phyloP scores from a whole-genome alignment of 1,284 basidiomycete species.

The Sanghuangporus baumii region DNA sequence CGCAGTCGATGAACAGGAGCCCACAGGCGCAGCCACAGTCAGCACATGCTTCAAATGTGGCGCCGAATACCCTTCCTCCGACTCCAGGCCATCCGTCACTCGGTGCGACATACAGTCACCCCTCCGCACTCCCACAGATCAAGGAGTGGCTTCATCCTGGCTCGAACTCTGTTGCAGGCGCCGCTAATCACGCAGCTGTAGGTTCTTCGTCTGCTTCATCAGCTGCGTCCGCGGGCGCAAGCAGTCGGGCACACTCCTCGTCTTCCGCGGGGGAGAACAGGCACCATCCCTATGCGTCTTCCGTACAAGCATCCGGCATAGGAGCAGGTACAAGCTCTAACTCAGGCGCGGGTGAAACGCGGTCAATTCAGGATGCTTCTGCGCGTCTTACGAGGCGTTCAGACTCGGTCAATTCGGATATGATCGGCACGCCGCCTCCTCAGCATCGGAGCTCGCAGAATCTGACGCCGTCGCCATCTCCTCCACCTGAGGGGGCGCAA shows the following conservation, averaged over 20 bases:
- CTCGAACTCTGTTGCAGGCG: background rate
- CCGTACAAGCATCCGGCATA: background rate
- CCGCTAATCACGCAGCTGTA: background rate
- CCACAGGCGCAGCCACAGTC: background rate
- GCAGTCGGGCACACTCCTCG: slow-evolving; percentile 9
- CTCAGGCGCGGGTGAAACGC: background rate
- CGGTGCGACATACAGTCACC: slow-evolving; percentile 8
- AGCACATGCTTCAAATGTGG: background rate
- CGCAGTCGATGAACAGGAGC: background rate
- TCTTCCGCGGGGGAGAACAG: slow-evolving; percentile 9
- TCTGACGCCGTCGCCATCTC: slow-evolving; percentile 2
- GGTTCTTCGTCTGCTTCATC: slow-evolving; percentile 9
- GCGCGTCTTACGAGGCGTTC: slow-evolving; percentile 3
- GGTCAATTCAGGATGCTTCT: background rate
- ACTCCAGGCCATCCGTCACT: slow-evolving; percentile 14
- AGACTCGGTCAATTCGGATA: slow-evolving; percentile 2
- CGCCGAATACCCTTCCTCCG: slow-evolving; percentile 11
- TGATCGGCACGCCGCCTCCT: slow-evolving; percentile 1
- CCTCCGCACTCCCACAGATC: slow-evolving; percentile 16
- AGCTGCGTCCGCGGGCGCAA: slow-evolving; percentile 7
- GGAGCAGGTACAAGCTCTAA: background rate
- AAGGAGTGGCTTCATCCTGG: slow-evolving; percentile 15
- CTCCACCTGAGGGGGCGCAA: background rate
- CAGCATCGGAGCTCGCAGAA: background rate
- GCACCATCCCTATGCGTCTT: slow-evolving; percentile 1